These are phyloP conservation scores for Cladophialophora yegresii DNA, from an alignment of 2,329 filamentous ascomycete species.

Conservation along the genomic window DNA sequence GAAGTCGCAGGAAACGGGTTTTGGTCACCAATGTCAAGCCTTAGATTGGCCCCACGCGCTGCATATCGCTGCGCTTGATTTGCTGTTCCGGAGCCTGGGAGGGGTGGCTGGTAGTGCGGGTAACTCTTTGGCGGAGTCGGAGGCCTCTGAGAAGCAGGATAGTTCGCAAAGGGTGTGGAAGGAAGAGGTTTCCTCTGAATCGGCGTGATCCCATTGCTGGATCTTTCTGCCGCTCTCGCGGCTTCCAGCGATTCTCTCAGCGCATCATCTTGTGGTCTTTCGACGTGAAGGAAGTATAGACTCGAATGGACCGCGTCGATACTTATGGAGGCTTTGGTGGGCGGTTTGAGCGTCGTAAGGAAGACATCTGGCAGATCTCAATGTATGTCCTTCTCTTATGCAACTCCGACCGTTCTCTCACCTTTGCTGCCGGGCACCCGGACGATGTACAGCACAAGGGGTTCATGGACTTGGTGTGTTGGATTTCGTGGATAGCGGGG, in stretches of 20 bases:
- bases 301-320: constrained; percentile 82
- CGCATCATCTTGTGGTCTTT: constrained; percentile 60
- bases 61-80: constrained; percentile 30
- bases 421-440: constrained; percentile 88
- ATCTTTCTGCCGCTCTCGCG: constrained; percentile 35
- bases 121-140: constrained; percentile 33
- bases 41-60: constrained; percentile 28
- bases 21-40: constrained; percentile 19
- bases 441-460: constrained; percentile 85
- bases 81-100: constrained; percentile 14
- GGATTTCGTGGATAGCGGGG: constrained; percentile 82
- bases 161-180: constrained; percentile 28
- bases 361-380: constrained; percentile 70
- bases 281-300: constrained; percentile 87
- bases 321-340: constrained; percentile 78
- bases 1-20: not conserved
- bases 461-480: constrained; percentile 66
- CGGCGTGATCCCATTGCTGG: constrained; percentile 14
- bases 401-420: constrained; percentile 44
- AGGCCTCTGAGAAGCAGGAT: constrained; percentile 31
- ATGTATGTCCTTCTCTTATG: constrained; percentile 23
- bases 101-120: constrained; percentile 30
- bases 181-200: constrained; percentile 37
- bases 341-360: constrained; percentile 85
- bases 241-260: constrained; percentile 46